Percentiles rank a stretch among this genome's conserved stretches.
Evolutionary conservation across 345 rosid genomes (phyloP).

Genomic region (Crucihimalaya himalaica): DNA sequence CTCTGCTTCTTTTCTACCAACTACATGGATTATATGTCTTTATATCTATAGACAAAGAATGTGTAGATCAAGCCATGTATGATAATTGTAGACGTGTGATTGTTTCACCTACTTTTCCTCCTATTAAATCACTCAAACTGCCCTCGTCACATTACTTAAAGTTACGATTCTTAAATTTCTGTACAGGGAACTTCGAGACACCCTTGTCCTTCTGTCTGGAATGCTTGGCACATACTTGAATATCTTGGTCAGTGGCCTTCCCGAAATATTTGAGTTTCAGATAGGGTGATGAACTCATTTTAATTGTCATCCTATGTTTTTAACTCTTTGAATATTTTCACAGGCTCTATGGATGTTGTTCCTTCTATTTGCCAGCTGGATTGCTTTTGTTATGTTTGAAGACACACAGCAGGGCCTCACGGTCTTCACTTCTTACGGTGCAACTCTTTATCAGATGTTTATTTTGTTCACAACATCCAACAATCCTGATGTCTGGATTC

Average conservation of each 20-base stretch:
- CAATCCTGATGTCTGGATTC: constrained; percentile 99
- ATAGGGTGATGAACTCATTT: constrained; percentile 8
- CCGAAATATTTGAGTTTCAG: constrained; percentile 18
- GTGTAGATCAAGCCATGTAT: not conserved
- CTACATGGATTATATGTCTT: not conserved
- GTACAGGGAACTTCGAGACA: constrained; percentile 69
- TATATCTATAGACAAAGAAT: not conserved
- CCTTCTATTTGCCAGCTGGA: constrained; percentile 90
- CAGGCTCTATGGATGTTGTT: constrained; percentile 92
- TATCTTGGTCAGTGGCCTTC: constrained; percentile 69
- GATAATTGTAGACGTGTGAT: not conserved
- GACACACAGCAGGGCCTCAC: constrained; percentile 84
- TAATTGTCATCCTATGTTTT: constrained; percentile 10
- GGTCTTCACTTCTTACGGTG: constrained; percentile 72
- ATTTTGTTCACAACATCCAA: constrained; percentile 93
- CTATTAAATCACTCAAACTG: not conserved
- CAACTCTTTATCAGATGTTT: constrained; percentile 85
- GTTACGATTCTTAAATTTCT: constrained; percentile 9
- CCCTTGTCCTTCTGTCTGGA: constrained; percentile 73
- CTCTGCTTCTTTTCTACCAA: not conserved
- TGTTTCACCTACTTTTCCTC: not conserved
- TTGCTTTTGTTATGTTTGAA: constrained; percentile 95
- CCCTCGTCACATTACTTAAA: not conserved
- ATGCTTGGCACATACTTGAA: constrained; percentile 86
- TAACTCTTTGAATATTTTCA: constrained; percentile 36